Evolutionary conservation across 768 basidiomycete genomes (phyloP).

Genomic region (Hygrocybe coccinea): DNA sequence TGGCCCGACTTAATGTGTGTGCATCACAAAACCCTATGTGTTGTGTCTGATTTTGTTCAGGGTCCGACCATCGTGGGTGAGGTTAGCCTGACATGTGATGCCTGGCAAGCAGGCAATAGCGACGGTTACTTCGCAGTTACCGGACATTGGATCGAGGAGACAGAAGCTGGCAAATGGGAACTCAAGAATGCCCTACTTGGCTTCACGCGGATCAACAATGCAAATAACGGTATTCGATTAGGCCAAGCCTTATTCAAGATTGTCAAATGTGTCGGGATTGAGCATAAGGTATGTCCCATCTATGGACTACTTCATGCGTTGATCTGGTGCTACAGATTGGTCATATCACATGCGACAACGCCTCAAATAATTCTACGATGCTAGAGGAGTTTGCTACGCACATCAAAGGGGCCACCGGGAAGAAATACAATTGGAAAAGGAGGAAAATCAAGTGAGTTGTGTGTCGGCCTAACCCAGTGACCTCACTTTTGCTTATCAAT

Average conservation of each 20-base stretch:
- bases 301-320: constrained; percentile 1
- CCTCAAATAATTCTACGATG: constrained; percentile 36
- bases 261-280: constrained; percentile 21
- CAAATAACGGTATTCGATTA: constrained; percentile 33
- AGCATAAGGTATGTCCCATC: constrained; percentile 23
- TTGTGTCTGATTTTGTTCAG: not conserved
- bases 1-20: not conserved
- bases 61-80: constrained; percentile 6
- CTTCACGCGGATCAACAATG: constrained; percentile 31
- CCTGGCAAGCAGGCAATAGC: constrained; percentile 36
- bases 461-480: not conserved
- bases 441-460: constrained; percentile 7
- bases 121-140: constrained; percentile 40
- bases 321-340: constrained; percentile 23
- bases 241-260: constrained; percentile 38
- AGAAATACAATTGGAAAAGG: not conserved
- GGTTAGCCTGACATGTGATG: constrained; percentile 35
- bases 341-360: constrained; percentile 36
- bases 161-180: constrained; percentile 21
- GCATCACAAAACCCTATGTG: too few relatives aligned
- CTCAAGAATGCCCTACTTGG: constrained; percentile 30
- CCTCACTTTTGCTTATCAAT: not conserved
- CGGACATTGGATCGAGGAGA: constrained; percentile 37
- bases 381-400: constrained; percentile 20
- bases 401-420: not conserved